Conservation (phyloP, 1,284 basidiomycete genomes). For the Tilletia walkeri region DNA sequence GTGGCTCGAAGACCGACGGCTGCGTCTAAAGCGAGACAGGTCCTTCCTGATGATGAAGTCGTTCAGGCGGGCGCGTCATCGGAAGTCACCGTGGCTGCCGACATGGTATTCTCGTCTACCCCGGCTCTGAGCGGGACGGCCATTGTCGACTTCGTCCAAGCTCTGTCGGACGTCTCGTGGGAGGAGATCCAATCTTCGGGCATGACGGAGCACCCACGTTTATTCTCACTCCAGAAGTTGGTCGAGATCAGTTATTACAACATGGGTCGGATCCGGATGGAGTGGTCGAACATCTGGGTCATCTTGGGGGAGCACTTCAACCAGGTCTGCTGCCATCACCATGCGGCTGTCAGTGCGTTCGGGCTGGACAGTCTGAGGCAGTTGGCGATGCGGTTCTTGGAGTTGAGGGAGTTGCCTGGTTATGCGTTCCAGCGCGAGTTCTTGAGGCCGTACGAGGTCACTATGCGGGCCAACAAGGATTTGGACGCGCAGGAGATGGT, state of each 20-base stretch:
- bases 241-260: conserved; percentile 99
- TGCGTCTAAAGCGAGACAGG: conserved; percentile 45
- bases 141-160: conserved; percentile 96
- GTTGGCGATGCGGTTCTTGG: conserved; percentile 95
- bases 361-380: conserved; percentile 97
- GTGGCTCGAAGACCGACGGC: conserved; percentile 18
- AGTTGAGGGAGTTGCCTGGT: conserved; percentile 95
- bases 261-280: conserved; percentile 95
- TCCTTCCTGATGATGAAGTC: conserved; percentile 78
- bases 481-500: conserved; percentile 97
- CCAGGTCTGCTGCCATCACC: conserved; percentile 97
- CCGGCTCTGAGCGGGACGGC: conserved; percentile 91
- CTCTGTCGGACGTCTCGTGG: conserved; percentile 96
- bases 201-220: conserved; percentile 77
- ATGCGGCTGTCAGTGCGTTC: conserved; percentile 94
- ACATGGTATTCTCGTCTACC: conserved; percentile 97
- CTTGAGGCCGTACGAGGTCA: conserved; percentile 94
- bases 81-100: conserved; percentile 96
- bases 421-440: conserved; percentile 99
- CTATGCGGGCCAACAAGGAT: conserved; percentile 94
- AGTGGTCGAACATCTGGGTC: conserved; percentile 98
- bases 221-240: conserved; percentile 97
- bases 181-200: conserved; percentile 98
- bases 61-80: conserved; percentile 95
- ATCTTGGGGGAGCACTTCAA: conserved; percentile 99